Base-by-base conservation (phyloP, 768 basidiomycete species). In the Infundibulicybe gibba region DNA sequence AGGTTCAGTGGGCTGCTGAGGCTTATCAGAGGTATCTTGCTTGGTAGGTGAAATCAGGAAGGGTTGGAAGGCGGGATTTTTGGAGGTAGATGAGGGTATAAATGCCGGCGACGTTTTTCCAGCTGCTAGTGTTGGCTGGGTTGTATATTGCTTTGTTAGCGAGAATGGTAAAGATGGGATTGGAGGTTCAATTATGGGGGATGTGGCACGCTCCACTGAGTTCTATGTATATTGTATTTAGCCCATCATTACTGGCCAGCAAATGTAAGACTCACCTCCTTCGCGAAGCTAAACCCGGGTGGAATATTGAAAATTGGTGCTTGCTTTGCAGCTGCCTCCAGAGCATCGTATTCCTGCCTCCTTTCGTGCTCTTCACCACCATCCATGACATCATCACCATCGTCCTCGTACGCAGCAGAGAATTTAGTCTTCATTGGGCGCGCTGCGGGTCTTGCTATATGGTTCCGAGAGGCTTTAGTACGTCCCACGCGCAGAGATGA, bases 401-500 rank as follows among this genome's bases (percentile, higher is more conserved):
- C 68, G 16, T 76, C 74, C 34, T 73, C 82, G 50, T 73, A 86
- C 6, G 72, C 74, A 5, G 87, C 87, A 3, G 87, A 88, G 55
- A 84, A 90, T 53, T 77, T 79, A 30, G 74, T 71, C 49, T 68
- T 76, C 14, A 68, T 63, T 12, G 70, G 71, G 40, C 60, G 51
- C 17, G 71, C 62, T 14, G 64, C 58, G 12, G 85, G 82, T 11
- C 83, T 77, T n/a, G 71, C 69, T 34, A 85, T 70, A 54, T 87
- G 84, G 49, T 73, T 77, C 34, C 85, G 77, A 11, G 72, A 67
- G 3, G 58, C 70, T 62, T 78, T 81, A 16, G 70, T 70, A 35
- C 85, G 77, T 14, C 86, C 85, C 19, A 87, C 83, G 43, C 86
- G 79, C 44, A 86, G 66, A 14, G 82, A 83, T 20, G 84, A 85